A percentile compares a stretch with the other conserved stretches of the same genome.
These are phyloP conservation scores for Cladochytrium replicatum DNA, from an alignment of 192 early-diverging fungal genomes.

Conservation along the genomic window DNA sequence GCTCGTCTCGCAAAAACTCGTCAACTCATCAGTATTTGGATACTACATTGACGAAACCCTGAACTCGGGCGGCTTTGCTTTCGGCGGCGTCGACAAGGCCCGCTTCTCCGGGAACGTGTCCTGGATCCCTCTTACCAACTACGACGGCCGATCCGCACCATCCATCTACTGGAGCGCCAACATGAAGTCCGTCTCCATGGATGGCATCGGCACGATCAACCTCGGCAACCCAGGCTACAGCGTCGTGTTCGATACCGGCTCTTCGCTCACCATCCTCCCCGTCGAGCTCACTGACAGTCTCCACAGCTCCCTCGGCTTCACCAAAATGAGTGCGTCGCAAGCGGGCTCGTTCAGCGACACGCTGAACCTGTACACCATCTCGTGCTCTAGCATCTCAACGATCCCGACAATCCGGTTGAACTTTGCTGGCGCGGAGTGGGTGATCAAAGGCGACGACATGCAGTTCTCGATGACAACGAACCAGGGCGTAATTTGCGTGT, in stretches of 20 bases:
- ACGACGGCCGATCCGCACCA: not conserved
- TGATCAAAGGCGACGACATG: no score
- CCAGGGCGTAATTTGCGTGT: no score
- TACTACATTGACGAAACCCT: conserved; percentile 21
- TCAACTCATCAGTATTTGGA: conserved; percentile 18
- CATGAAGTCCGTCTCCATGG: conserved; percentile 5
- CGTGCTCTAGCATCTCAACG: no score
- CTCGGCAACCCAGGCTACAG: conserved; percentile 4
- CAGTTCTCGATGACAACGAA: no score
- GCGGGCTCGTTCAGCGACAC: no score
- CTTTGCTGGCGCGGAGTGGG: no score
- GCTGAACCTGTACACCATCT: no score
- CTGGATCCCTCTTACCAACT: conserved; percentile 7
- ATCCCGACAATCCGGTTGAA: no score
- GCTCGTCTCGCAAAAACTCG: conserved; percentile 5
- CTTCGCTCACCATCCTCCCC: conserved; percentile 20
- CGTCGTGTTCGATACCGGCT: conserved; percentile 29
- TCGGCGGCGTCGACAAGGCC: conserved; percentile 30
- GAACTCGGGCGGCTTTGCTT: conserved; percentile 9
- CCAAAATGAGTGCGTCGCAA: not conserved
- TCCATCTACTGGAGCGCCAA: conserved; percentile 8
- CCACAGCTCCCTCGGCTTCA: conserved; percentile 6
- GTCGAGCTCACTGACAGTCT: conserved; percentile 1
- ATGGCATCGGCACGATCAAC: not conserved
- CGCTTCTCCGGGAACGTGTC: conserved; percentile 11